Conservation (phyloP, 306 rosid genomes). For the Vigna hirtella region DNA sequence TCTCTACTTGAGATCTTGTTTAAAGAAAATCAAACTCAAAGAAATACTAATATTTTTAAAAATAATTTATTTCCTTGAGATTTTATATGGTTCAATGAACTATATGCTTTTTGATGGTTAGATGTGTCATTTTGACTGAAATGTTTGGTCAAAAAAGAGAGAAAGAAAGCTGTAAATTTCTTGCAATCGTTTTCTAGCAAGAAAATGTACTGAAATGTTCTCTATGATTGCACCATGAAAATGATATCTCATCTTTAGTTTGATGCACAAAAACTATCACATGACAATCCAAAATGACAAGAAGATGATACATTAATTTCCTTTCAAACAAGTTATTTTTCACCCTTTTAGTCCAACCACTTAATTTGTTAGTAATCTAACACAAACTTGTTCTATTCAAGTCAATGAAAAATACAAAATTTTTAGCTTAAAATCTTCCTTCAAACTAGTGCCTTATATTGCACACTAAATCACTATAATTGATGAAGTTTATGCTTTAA, state of each 20-base stretch:
- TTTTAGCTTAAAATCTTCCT: neutral
- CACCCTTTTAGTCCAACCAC: neutral
- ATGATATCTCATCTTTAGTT: conserved; percentile 26
- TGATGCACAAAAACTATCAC: conserved; percentile 20
- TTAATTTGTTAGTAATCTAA: neutral
- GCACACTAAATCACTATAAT: neutral
- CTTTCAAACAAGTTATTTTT: conserved; percentile 13
- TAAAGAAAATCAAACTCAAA: no score
- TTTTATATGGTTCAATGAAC: neutral
- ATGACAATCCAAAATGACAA: conserved; percentile 5
- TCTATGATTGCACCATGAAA: conserved; percentile 16
- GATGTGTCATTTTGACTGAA: neutral
- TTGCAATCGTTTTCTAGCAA: neutral
- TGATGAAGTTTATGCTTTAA: neutral
- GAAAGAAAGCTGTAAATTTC: neutral
- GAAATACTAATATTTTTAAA: no score
- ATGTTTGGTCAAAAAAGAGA: neutral
- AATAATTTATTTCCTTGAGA: neutral
- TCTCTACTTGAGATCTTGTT: no score
- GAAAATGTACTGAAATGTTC: conserved; percentile 15
- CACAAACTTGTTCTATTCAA: neutral
- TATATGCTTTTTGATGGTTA: neutral
- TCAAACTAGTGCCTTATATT: neutral
- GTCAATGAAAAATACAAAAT: neutral
- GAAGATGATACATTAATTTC: conserved; percentile 5